Conservation (phyloP, 805 yeast genomes). For the Barnettozyma sucrosica region DNA sequence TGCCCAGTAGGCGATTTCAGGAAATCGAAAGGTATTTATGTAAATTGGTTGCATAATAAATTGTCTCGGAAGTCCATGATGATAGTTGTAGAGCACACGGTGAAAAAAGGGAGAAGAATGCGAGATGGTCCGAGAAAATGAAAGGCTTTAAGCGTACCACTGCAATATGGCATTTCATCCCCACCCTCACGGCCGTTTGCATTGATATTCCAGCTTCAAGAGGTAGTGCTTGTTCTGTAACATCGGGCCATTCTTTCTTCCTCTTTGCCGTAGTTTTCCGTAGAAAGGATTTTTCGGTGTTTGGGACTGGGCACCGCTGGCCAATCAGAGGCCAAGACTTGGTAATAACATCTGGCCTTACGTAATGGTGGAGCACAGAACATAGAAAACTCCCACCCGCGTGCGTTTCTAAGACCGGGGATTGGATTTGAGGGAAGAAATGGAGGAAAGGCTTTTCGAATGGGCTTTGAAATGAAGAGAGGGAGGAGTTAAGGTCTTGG, state of each 20-base stretch:
- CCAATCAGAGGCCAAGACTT: not conserved
- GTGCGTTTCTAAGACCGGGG: not conserved
- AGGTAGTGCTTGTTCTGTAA: not conserved
- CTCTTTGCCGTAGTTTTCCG: not conserved
- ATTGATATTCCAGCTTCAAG: not conserved
- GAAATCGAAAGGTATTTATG: constrained; percentile 4
- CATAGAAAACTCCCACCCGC: too few relatives aligned
- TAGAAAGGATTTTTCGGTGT: not conserved
- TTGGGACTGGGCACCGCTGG: not conserved
- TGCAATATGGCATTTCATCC: not conserved
- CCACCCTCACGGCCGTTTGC: not conserved
- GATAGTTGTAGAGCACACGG: not conserved
- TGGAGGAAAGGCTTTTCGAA: not conserved
- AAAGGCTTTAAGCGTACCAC: not conserved
- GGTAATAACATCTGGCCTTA: not conserved
- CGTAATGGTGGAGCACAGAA: constrained; percentile 1
- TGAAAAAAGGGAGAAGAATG: not conserved
- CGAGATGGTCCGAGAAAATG: not conserved
- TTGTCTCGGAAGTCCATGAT: constrained; percentile 1
- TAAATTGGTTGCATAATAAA: constrained; percentile 2
- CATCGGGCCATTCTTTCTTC: not conserved
- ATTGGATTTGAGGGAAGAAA: not conserved
- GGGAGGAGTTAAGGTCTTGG: too few relatives aligned
- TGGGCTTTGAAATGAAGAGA: not conserved
- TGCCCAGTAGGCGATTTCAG: not conserved